A percentile compares a stretch with the other conserved stretches of the same genome.
phyloP scores from a whole-genome alignment of 1,284 basidiomycete species.

The Pascua guehoae region DNA sequence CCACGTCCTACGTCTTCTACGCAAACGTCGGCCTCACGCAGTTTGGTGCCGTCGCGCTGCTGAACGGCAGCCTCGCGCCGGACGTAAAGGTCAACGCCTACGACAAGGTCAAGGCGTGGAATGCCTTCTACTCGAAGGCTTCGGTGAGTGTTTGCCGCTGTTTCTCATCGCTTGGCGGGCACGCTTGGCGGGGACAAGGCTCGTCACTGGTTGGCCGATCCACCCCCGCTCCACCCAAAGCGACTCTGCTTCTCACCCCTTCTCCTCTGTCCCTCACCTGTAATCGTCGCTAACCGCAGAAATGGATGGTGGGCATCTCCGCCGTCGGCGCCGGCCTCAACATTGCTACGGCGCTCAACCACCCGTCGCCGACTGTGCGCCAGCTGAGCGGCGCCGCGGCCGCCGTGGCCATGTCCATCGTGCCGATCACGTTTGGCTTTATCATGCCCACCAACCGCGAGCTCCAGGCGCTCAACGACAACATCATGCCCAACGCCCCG shows the following conservation, averaged over 20 bases:
- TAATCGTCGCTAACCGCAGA: slow-evolving; percentile 9
- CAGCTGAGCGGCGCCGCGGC: slow-evolving; percentile 20
- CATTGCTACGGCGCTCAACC: slow-evolving; percentile 15
- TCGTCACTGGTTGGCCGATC: too few relatives aligned
- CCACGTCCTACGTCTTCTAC: slow-evolving; percentile 28
- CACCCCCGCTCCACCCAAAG: too few relatives aligned
- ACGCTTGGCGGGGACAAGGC: too few relatives aligned
- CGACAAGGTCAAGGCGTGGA: slow-evolving; percentile 21
- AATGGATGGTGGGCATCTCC: slow-evolving; percentile 10
- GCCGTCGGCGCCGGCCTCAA: slow-evolving; percentile 10
- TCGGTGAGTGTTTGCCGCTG: slow-evolving; percentile 17
- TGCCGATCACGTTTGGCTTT: slow-evolving; percentile 23
- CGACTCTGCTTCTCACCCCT: too few relatives aligned
- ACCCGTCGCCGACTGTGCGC: slow-evolving; percentile 17
- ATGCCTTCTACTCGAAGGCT: slow-evolving; percentile 14
- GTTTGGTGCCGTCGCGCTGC: slow-evolving; percentile 24
- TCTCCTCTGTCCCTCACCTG: too few relatives aligned
- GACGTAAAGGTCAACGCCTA: not conserved
- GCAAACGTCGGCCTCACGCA: slow-evolving; percentile 17
- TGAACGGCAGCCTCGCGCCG: slow-evolving; percentile 17
- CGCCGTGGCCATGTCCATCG: slow-evolving; percentile 16
- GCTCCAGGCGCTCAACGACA: slow-evolving; percentile 13
- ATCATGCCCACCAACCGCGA: slow-evolving; percentile 22
- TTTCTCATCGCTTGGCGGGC: too few relatives aligned
- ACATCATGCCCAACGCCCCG: not conserved